Evolutionary conservation across 176 grass and related monocot genomes (phyloP).

Genomic region (Triticum timopheevii): DNA sequence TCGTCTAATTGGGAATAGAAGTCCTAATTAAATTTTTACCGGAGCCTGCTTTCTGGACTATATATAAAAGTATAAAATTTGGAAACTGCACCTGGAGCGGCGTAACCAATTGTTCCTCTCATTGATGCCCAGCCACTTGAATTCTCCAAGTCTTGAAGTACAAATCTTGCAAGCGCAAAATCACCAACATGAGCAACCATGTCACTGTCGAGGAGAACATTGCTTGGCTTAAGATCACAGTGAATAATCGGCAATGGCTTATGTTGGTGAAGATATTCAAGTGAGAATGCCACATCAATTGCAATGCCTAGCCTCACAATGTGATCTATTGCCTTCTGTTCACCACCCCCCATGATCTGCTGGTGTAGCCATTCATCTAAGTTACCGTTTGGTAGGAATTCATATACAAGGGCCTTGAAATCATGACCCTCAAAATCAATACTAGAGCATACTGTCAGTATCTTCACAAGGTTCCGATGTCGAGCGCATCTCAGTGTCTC

Average conservation of each 20-base stretch:
- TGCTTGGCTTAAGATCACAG: conserved; percentile 28
- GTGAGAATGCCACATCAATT: not conserved
- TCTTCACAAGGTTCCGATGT: conserved; percentile 22
- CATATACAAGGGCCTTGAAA: conserved; percentile 11
- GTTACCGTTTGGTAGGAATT: not conserved
- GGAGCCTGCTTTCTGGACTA: not conserved
- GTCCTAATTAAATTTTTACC: not conserved
- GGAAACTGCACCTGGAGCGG: not conserved
- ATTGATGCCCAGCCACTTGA: conserved; percentile 12
- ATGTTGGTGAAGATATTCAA: conserved; percentile 27
- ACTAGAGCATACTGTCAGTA: conserved; percentile 13
- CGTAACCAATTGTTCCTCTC: not conserved
- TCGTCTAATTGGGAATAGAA: not conserved
- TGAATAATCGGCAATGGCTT: conserved; percentile 14
- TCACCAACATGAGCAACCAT: conserved; percentile 21
- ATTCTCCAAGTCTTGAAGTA: not conserved
- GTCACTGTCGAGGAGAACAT: conserved; percentile 15
- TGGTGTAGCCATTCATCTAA: not conserved
- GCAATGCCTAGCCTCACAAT: not conserved
- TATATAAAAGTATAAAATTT: not conserved
- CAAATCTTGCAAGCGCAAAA: conserved; percentile 21
- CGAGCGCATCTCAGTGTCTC: not conserved
- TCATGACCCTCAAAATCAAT: not conserved
- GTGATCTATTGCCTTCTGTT: not conserved
- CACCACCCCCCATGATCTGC: not conserved